These are phyloP conservation scores for Pistacia vera DNA, from an alignment of 345 rosid genomes.

Conservation along the genomic window DNA sequence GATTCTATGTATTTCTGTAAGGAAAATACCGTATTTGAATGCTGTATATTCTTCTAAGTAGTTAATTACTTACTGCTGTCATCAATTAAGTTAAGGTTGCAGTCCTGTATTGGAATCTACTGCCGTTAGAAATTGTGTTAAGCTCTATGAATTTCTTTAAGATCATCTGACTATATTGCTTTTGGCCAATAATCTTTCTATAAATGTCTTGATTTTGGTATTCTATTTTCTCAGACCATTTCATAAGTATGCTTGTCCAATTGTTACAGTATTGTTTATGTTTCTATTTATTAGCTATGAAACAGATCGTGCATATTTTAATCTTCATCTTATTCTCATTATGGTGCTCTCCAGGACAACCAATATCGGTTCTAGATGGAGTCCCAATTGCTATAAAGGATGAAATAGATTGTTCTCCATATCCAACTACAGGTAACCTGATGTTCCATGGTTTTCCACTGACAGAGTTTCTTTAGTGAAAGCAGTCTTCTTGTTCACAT, in stretches of 20 bases:
- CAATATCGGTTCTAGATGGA: conserved; percentile 68
- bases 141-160: no score
- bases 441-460: background rate
- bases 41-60: no score
- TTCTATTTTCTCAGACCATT: no score
- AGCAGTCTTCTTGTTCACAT: background rate
- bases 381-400: conserved; percentile 76
- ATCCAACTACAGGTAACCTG: conserved; percentile 68
- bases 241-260: background rate
- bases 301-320: background rate
- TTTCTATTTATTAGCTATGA: background rate
- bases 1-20: no score
- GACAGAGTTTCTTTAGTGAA: background rate
- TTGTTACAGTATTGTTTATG: background rate
- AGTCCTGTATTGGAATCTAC: no score
- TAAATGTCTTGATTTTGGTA: no score
- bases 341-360: conserved; percentile 44
- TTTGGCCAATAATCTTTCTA: no score
- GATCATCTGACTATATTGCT: no score
- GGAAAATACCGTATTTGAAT: no score
- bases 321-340: background rate
- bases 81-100: no score
- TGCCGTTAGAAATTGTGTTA: no score
- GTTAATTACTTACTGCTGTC: no score
- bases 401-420: conserved; percentile 76